Evolutionary conservation across 768 basidiomycete species (phyloP).

Genomic region (Exsudoporus frostii): DNA sequence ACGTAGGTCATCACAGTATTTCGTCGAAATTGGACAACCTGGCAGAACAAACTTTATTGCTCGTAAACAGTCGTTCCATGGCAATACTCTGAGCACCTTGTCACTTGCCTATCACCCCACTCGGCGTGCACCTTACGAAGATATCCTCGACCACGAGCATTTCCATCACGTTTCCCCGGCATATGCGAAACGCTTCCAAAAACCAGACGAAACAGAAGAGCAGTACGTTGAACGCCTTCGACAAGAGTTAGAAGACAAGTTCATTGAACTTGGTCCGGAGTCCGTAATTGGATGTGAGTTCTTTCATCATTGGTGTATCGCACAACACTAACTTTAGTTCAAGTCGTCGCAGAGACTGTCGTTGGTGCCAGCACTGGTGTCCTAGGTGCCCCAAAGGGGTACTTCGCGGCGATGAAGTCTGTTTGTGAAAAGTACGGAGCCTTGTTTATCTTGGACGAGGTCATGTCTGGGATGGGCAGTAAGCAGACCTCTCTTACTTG

Average conservation of each 20-base stretch:
- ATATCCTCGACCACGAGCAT: slow-evolving; percentile 56
- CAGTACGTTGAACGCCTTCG: slow-evolving; percentile 76
- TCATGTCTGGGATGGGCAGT: slow-evolving; percentile 93
- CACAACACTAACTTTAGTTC: neutral
- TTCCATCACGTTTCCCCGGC: slow-evolving; percentile 90
- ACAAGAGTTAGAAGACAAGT: slow-evolving; percentile 83
- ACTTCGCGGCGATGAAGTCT: slow-evolving; percentile 81
- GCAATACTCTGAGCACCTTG: slow-evolving; percentile 73
- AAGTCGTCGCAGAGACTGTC: slow-evolving; percentile 84
- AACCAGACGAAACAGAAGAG: slow-evolving; percentile 65
- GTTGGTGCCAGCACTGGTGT: slow-evolving; percentile 83
- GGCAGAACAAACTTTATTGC: slow-evolving; percentile 78
- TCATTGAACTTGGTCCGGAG: slow-evolving; percentile 75
- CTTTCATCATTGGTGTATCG: neutral
- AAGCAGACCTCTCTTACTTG: slow-evolving; percentile 31
- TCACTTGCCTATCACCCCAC: slow-evolving; percentile 64
- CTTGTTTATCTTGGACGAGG: slow-evolving; percentile 85
- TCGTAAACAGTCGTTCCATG: slow-evolving; percentile 77
- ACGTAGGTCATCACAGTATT: slow-evolving; percentile 49
- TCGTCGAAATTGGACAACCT: slow-evolving; percentile 62
- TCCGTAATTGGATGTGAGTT: slow-evolving; percentile 78
- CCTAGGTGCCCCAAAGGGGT: slow-evolving; percentile 75
- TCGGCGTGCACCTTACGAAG: slow-evolving; percentile 66
- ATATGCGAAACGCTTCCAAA: slow-evolving; percentile 77
- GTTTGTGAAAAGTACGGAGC: slow-evolving; percentile 72